Percentiles rank a stretch among this genome's conserved stretches.
Evolutionary conservation across 208 protist genomes (phyloP).

Genomic region (Leptomonas seymouri): DNA sequence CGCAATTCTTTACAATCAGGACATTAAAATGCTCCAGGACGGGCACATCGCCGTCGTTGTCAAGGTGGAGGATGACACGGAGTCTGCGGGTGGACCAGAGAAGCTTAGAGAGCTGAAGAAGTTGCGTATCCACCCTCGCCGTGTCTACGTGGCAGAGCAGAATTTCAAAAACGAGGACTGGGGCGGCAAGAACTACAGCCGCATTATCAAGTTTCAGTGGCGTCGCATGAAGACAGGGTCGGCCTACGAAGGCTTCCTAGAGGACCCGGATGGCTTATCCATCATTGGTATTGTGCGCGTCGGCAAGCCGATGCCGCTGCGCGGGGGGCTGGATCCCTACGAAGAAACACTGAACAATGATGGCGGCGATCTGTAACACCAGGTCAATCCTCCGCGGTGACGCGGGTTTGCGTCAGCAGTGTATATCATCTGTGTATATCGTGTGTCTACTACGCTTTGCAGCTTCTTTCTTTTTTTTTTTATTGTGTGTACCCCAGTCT

Average conservation of each 20-base stretch:
- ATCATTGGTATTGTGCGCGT: constrained; percentile 44
- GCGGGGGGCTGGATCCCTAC: constrained; percentile 21
- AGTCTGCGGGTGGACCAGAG: constrained; percentile 41
- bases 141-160: constrained; percentile 74
- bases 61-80: constrained; percentile 56
- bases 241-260: constrained; percentile 36
- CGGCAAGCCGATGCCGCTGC: constrained; percentile 36
- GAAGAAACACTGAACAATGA: constrained; percentile 26
- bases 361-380: constrained; percentile 29
- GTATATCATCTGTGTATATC: too few species aligned
- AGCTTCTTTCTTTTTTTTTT: too few species aligned
- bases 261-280: constrained; percentile 34
- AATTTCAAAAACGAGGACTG: constrained; percentile 61
- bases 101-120: constrained; percentile 35
- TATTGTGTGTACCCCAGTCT: too few species aligned
- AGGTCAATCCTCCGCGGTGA: too few species aligned
- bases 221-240: constrained; percentile 18
- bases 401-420: too few species aligned
- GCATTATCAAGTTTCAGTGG: constrained; percentile 56
- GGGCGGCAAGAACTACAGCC: constrained; percentile 59
- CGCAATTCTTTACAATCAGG: constrained; percentile 39
- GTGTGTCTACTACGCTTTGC: too few species aligned
- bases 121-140: constrained; percentile 46
- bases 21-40: constrained; percentile 6
- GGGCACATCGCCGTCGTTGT: constrained; percentile 69